Evolutionary conservation across 2,329 filamentous ascomycete species (phyloP).

Genomic region (Aspergillus versicolor): DNA sequence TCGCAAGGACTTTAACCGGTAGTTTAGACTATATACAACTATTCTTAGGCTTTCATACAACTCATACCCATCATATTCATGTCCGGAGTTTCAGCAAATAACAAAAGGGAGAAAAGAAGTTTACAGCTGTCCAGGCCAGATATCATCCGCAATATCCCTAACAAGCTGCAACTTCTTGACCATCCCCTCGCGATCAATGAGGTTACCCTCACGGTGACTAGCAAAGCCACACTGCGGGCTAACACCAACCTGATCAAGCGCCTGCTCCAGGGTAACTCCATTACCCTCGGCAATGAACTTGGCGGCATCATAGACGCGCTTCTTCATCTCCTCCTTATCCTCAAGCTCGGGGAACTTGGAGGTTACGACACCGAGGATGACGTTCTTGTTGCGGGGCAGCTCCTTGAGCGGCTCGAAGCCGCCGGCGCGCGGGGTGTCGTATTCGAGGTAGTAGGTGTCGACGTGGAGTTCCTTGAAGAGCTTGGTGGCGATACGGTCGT

Average conservation of each 20-base stretch:
- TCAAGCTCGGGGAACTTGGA: slow-evolving; percentile 64
- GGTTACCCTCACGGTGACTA: slow-evolving; percentile 71
- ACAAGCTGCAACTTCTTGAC: slow-evolving; percentile 71
- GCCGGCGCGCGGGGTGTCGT: slow-evolving; percentile 64
- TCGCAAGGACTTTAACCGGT: background rate
- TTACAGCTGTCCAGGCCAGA: slow-evolving; percentile 62
- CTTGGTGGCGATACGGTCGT: slow-evolving; percentile 66
- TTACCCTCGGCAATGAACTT: slow-evolving; percentile 69
- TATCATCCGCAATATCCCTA: slow-evolving; percentile 68
- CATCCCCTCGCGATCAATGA: slow-evolving; percentile 68
- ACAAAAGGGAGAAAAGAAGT: background rate
- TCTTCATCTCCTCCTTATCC: slow-evolving; percentile 63
- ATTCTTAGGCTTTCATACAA: background rate
- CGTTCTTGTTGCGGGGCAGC: slow-evolving; percentile 61
- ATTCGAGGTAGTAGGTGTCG: slow-evolving; percentile 69
- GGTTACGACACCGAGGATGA: slow-evolving; percentile 64
- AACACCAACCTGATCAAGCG: slow-evolving; percentile 65
- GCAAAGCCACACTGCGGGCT: slow-evolving; percentile 75
- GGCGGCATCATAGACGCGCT: slow-evolving; percentile 60
- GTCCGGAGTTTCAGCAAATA: background rate
- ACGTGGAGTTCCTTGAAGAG: slow-evolving; percentile 64
- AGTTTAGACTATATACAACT: slow-evolving; percentile 4
- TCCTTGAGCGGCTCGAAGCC: slow-evolving; percentile 65
- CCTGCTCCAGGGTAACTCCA: slow-evolving; percentile 63
- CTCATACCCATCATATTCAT: background rate